phyloP scores from a whole-genome alignment of 140 eudicot species.

The Flaveria floridana region DNA sequence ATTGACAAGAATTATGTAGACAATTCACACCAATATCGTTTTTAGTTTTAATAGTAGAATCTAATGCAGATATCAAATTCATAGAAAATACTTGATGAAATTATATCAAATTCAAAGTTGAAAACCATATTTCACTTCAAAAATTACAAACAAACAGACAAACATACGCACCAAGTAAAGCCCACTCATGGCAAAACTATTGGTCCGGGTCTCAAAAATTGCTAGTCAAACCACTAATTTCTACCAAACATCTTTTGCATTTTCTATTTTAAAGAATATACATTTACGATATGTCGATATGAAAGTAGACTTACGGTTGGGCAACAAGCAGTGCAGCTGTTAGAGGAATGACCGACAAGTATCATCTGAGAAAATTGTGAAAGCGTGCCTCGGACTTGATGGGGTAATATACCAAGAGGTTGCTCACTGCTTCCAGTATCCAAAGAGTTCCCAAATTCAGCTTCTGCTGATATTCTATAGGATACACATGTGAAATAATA shows the following conservation, averaged over 20 bases:
- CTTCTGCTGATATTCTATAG: constrained; percentile 69
- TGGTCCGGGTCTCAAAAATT: too few species aligned
- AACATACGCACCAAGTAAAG: too few species aligned
- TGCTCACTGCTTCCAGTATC: constrained; percentile 54
- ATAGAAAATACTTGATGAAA: neutral
- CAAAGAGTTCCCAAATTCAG: constrained; percentile 61
- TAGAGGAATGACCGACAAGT: constrained; percentile 82
- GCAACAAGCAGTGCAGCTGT: constrained; percentile 87
- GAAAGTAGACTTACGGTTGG: constrained; percentile 50
- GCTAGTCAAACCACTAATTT: neutral
- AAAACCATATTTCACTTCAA: neutral
- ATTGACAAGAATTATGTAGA: neutral
- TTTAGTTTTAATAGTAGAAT: neutral
- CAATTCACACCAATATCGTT: neutral
- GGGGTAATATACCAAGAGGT: constrained; percentile 93
- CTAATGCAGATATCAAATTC: neutral
- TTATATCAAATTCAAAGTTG: neutral
- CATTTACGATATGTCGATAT: neutral
- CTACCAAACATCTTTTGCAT: neutral
- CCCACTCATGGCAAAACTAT: too few species aligned
- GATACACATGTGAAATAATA: neutral
- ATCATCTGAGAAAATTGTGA: constrained; percentile 88
- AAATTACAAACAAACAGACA: too few species aligned
- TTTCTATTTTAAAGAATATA: neutral
- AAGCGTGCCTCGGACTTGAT: constrained; percentile 77